Conservation (phyloP, 2,329 filamentous ascomycete genomes). For the Trichoderma semiorbis region DNA sequence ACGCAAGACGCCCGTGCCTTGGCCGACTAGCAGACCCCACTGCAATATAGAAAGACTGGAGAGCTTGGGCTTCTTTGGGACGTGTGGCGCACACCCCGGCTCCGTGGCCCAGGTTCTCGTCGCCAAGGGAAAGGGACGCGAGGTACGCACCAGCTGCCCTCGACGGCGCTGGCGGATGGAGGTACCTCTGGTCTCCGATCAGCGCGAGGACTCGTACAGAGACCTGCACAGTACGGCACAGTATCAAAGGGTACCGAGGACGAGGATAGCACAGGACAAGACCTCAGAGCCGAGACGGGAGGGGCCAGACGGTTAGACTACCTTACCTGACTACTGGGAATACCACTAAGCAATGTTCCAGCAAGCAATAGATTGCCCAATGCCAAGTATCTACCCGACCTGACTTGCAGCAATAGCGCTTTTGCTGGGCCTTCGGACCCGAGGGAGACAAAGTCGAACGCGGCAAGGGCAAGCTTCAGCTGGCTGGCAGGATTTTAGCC, state of each 20-base stretch:
- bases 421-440: background rate
- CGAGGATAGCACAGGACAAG: background rate
- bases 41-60: background rate
- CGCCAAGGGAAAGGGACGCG: slow-evolving; percentile 9
- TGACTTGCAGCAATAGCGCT: background rate
- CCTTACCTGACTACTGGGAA: background rate
- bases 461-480: background rate
- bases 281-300: background rate
- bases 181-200: background rate
- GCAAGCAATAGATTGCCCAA: background rate
- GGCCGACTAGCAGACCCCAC: background rate
- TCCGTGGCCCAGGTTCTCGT: slow-evolving; percentile 14
- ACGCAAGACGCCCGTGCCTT: slow-evolving; percentile 6
- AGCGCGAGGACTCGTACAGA: too few relatives aligned
- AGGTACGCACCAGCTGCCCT: background rate
- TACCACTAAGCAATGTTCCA: background rate
- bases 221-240: background rate
- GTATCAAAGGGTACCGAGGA: background rate
- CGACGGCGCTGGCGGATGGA: background rate
- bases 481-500: background rate
- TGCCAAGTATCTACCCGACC: background rate
- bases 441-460: background rate
- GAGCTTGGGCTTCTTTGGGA: background rate
- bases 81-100: slow-evolving; percentile 13
- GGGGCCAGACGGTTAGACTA: background rate